Percentiles rank a stretch among this genome's conserved stretches.
These are phyloP conservation scores for Populus simonii DNA, from an alignment of 345 rosid genomes.

Conservation along the genomic window DNA sequence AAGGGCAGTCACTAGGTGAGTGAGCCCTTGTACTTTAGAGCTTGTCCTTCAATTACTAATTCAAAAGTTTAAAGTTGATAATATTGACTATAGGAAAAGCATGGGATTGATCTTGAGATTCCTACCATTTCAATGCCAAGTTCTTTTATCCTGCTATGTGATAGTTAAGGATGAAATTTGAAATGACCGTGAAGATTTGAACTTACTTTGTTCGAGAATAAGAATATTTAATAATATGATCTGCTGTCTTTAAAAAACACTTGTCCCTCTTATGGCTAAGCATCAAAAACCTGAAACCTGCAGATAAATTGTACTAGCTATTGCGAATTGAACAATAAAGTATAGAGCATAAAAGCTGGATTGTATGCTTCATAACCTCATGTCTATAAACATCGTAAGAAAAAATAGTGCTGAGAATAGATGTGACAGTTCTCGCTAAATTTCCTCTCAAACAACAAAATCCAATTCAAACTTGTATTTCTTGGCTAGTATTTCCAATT, in stretches of 20 bases:
- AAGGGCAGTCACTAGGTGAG: constrained; percentile 9
- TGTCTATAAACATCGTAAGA: not conserved
- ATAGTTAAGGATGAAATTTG: not conserved
- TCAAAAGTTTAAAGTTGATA: not conserved
- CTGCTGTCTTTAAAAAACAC: too few species aligned
- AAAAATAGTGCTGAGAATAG: not conserved
- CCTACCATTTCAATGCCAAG: not conserved
- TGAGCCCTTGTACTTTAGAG: constrained; percentile 9
- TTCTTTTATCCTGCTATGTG: not conserved
- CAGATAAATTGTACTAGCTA: not conserved
- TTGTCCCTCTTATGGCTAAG: not conserved
- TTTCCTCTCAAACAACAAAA: not conserved
- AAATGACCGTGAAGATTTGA: not conserved
- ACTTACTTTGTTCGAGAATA: not conserved
- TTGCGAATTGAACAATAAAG: not conserved
- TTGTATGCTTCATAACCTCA: not conserved
- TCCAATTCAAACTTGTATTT: not conserved
- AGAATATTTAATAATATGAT: not conserved
- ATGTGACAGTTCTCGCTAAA: too few species aligned
- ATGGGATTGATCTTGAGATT: not conserved
- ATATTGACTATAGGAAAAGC: not conserved
- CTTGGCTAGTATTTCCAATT: not conserved
- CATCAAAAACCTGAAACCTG: not conserved
- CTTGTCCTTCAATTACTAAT: constrained; percentile 4
- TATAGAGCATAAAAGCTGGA: not conserved